Base-by-base conservation (phyloP, 2,329 filamentous ascomycete species). In the Coleophoma eucalyptorum region DNA sequence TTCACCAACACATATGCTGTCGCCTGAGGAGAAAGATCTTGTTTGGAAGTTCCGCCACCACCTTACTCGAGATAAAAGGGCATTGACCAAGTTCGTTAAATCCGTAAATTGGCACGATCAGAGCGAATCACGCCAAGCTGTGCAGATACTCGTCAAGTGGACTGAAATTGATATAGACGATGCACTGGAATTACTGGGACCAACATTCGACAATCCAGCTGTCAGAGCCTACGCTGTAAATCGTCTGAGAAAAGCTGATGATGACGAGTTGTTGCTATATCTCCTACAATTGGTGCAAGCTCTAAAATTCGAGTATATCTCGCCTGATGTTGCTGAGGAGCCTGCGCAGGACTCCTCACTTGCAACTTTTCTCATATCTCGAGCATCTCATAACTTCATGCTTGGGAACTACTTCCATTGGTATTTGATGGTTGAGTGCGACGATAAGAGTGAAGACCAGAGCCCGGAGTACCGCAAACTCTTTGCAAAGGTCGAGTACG, bases 21-120 rank as follows among this genome's bases (percentile, higher is more conserved):
- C 84, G 1, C 83, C 90, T 0, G 92, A 97, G 66, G 94, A 99
- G 68, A 95, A 96, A 65, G 94, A 99, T 68, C 78, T 97, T 47
- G 84, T 99, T 18, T 99, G 95, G 95, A 94, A 95, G 62, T 99
- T 97, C 72, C 81, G 94, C 52, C 96, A 97, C 68, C 93, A 97
- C 67, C 72, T 99, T 19, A 94, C 92, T 1, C 81, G 91, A 51
- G 92, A 99, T 67, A 99, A 99, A 69, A 78, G 87, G 61, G 89
- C 93, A 2, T 76, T 97, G 51, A 99, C 93, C 33, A 99, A 99
- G 63, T 96, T 99, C 60, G 90, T 97, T 67, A 99, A 97, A 68
- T 97, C 93, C 0, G 93, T 97, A 37, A 92, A 95, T 58, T 99
- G 94, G 93, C 83, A 82, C 46, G 93, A 96, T 66, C 80, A 82